A percentile compares a stretch with the other conserved stretches of the same genome.
Conservation (phyloP, 768 basidiomycete species). For the Leccinum subgranulosum region DNA sequence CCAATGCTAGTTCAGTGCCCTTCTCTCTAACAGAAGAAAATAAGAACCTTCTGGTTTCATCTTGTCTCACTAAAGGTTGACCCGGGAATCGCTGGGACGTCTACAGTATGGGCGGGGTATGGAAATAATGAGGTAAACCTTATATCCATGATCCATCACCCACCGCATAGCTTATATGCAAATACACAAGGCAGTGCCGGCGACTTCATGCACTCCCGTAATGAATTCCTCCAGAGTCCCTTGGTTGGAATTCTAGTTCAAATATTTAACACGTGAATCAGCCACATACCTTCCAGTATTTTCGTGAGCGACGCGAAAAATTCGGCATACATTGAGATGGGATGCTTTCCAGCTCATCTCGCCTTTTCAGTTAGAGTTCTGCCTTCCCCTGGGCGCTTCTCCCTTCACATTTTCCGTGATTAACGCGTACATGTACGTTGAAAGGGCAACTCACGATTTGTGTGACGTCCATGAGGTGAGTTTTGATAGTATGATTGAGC, state of each 20-base stretch:
- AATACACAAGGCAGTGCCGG: neutral
- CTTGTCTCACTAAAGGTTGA: neutral
- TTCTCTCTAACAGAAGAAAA: neutral
- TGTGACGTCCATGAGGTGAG: too few relatives aligned
- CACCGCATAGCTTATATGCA: neutral
- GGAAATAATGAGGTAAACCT: neutral
- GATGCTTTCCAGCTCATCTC: too few relatives aligned
- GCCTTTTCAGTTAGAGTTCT: too few relatives aligned
- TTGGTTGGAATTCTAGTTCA: neutral
- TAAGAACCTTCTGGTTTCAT: neutral
- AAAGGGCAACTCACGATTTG: too few relatives aligned
- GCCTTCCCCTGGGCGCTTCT: too few relatives aligned
- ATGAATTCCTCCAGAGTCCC: neutral
- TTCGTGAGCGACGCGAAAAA: too few relatives aligned
- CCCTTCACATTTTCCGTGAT: too few relatives aligned
- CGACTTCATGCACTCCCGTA: neutral
- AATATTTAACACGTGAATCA: neutral
- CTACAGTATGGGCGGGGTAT: neutral
- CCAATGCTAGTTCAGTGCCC: neutral
- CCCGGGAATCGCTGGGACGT: neutral
- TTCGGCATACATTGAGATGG: too few relatives aligned
- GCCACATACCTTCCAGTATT: neutral
- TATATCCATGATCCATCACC: neutral
- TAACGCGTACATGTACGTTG: too few relatives aligned
- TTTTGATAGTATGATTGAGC: too few relatives aligned